Evolutionary conservation across 352 stramenopile genomes (phyloP), one percentile per base, ranked within the genome.

Genomic region (Pythium dissimile): DNA sequence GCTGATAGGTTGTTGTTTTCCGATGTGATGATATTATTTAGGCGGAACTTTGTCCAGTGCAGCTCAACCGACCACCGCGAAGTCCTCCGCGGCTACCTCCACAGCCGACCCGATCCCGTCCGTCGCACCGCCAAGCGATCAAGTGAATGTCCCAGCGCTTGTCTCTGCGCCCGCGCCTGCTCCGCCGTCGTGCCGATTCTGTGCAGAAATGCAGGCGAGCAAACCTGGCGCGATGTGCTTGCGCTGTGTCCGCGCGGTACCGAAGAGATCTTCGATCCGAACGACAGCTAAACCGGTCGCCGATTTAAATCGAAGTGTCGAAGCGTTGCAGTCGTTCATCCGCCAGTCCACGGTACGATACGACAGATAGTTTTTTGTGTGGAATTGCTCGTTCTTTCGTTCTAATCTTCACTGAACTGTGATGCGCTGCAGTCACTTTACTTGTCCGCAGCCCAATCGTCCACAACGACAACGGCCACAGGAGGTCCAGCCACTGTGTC

Each of bases 111-210:
- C 23, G 4, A 37, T 32, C n/a, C n/a, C n/a, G n/a, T n/a, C n/a
- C n/a, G n/a, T n/a, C n/a, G n/a, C n/a, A n/a, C n/a, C n/a, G n/a
- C n/a, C n/a, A n/a, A n/a, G n/a, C n/a, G n/a, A n/a, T n/a, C n/a
- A n/a, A n/a, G n/a, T n/a, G n/a, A n/a, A n/a, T n/a, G n/a, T n/a
- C n/a, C 18, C 54, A 20, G 38, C 9, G 1, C 1, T 7, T 24
- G 11, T 35, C 20, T 7, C 35, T 6, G 9, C 34, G 3, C 16
- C 20, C 2, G 4, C 45, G 4, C 13, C 21, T 38, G 16, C 42
- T 38, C 18, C 38, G 15, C 20, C 34, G 5, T n/a, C 32, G 20
- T 65, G 57, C 26, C 41, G 45, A 13, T 66, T 66, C 20, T 66
- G 59, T 27, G 43, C 39, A 12, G 34, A 43, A 15, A 55, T 66